Base-by-base conservation (phyloP, 495 filamentous ascomycete species). In the Penicillium pulvis region DNA sequence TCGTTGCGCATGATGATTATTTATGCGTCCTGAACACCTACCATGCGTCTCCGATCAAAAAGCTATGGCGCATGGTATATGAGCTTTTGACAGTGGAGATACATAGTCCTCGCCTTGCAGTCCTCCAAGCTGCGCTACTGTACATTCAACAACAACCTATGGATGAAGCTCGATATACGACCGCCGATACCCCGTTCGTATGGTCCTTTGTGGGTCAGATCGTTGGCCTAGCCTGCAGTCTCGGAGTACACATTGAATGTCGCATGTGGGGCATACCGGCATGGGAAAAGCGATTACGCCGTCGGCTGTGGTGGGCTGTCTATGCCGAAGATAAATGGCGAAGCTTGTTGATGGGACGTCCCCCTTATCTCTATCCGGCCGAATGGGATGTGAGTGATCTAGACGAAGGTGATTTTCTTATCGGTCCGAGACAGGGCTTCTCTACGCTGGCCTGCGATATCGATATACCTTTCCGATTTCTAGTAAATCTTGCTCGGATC, bases 311-410 rank as follows among this genome's bases (percentile, higher is more conserved):
- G 56, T 96, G 92, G 91, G 92, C 90, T 3, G 76, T 97, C 58
- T 97, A 91, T 67, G 90, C 92, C 86, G 89, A 95, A 66, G 92
- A 97, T 66, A 96, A 94, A 76, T 97, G 92, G 92, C 88, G 89
- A 39, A 88, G 90, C 26, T 75, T 97, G n/a, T 85, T 92, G 24
- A 85, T 92, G 63, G 91, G 92, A 23, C 85, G 91, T 9, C 92
- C 92, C 3, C 91, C 91, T 9, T 92, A 92, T 66, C 91, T 78
- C 62, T 88, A 88, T 55, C 75, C 81, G 39, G 83, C 87, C 39
- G 92, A 96, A 70, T 96, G 91, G 91, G 90, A 87, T 20, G 92
- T 96, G 9, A 83, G 84, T 57, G 74, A 82, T 16, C 76, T 94
- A 42, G 81, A 79, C 16, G 76, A 81, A 28, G 81, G 83, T 24